phyloP scores from a whole-genome alignment of 441 rosid genomes.

The Dalechampia spathulata region DNA sequence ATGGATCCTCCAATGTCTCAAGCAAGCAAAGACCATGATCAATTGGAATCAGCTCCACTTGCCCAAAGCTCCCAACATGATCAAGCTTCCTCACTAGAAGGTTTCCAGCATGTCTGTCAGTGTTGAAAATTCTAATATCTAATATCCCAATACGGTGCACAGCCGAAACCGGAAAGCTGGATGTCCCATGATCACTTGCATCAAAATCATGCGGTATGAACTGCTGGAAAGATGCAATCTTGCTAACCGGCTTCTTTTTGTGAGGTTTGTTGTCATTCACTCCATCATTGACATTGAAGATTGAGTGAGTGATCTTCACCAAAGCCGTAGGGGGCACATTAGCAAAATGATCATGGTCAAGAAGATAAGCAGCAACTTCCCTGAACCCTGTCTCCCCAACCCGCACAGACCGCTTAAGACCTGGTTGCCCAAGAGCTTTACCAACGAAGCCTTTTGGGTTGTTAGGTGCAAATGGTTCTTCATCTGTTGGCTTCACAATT shows the following conservation, averaged over 20 bases:
- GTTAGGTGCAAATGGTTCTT: constrained; percentile 41
- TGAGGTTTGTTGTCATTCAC: constrained; percentile 24
- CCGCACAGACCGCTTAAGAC: constrained; percentile 34
- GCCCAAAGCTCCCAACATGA: constrained; percentile 29
- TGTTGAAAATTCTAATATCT: constrained; percentile 33
- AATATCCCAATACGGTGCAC: constrained; percentile 41
- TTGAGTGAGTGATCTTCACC: constrained; percentile 34
- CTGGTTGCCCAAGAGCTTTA: constrained; percentile 35
- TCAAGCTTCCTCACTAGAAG: constrained; percentile 32
- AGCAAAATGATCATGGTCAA: constrained; percentile 33
- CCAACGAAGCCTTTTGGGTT: constrained; percentile 43
- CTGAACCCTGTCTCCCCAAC: constrained; percentile 40
- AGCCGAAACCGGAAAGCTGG: constrained; percentile 34
- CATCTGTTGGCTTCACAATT: constrained; percentile 37
- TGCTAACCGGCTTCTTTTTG: constrained; percentile 24
- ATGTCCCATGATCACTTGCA: constrained; percentile 41
- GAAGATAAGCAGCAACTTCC: constrained; percentile 39
- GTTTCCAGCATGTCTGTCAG: constrained; percentile 41
- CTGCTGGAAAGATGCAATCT: constrained; percentile 38
- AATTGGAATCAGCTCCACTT: constrained; percentile 37
- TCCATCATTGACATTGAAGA: constrained; percentile 32
- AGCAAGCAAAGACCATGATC: constrained; percentile 47
- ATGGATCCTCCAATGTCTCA: constrained; percentile 38
- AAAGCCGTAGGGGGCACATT: constrained; percentile 40
- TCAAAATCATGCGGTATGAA: constrained; percentile 41